phyloP scores from a whole-genome alignment of 2,329 filamentous ascomycete genomes.

The Nemania diffusa region DNA sequence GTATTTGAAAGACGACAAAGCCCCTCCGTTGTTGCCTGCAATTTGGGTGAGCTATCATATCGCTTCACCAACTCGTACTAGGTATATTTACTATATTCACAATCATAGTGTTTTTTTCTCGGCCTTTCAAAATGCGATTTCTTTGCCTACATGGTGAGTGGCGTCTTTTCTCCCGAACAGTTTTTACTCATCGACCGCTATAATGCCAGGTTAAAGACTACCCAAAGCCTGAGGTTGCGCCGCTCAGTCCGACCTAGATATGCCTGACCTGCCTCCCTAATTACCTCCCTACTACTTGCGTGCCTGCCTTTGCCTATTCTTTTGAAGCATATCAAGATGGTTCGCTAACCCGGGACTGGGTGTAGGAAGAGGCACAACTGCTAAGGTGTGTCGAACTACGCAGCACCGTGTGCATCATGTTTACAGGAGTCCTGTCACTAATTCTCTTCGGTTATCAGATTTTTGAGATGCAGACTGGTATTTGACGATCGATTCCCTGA shows the following conservation, averaged over 20 bases:
- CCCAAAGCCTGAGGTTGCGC: neutral
- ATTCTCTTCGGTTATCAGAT: constrained; percentile 34
- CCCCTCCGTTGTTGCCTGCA: neutral
- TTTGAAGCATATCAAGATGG: constrained; percentile 12
- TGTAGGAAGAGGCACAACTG: constrained; percentile 43
- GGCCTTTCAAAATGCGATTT: constrained; percentile 38
- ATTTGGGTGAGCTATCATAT: neutral
- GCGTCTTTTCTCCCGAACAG: neutral
- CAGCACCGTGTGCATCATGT: neutral
- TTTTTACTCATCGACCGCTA: neutral
- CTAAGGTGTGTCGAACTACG: constrained; percentile 35
- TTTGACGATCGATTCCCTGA: constrained; percentile 7
- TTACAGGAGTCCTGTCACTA: constrained; percentile 19
- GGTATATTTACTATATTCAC: neutral
- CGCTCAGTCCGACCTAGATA: neutral
- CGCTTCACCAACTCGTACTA: neutral
- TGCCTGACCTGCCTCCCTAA: neutral
- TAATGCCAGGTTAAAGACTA: neutral
- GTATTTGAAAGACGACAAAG: constrained; percentile 29
- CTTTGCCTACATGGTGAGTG: constrained; percentile 39
- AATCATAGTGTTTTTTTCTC: neutral
- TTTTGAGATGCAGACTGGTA: constrained; percentile 47
- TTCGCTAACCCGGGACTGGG: constrained; percentile 35
- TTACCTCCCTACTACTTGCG: too few relatives aligned
- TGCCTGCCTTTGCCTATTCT: neutral